Percentiles rank a stretch among this genome's conserved stretches.
Conservation (phyloP, 2,329 filamentous ascomycete species). For the Colletotrichum magnum region DNA sequence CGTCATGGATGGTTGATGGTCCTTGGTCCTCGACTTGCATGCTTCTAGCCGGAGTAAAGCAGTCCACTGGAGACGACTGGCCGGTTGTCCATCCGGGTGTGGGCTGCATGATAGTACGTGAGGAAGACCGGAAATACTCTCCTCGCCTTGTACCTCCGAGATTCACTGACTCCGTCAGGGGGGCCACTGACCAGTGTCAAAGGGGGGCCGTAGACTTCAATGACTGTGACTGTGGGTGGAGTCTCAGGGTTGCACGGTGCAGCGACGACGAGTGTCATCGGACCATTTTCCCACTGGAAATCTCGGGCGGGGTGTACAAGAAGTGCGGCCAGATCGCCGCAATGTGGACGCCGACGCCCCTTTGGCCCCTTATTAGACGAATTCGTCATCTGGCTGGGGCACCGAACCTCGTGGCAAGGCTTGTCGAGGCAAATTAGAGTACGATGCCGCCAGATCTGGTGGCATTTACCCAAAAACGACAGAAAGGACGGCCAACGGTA, state of each 20-base stretch:
- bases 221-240: slow-evolving; percentile 34
- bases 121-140: slow-evolving; percentile 2
- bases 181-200: slow-evolving; percentile 12
- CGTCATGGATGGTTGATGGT: neutral
- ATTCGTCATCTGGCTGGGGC: slow-evolving; percentile 12
- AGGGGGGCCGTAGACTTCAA: slow-evolving; percentile 33
- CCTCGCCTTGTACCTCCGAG: slow-evolving; percentile 24
- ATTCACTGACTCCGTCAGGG: slow-evolving; percentile 7
- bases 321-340: slow-evolving; percentile 21
- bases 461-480: neutral
- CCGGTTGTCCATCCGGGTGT: slow-evolving; percentile 1
- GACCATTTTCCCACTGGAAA: slow-evolving; percentile 34
- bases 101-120: slow-evolving; percentile 15
- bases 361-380: neutral
- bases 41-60: slow-evolving; percentile 9
- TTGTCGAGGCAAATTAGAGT: slow-evolving; percentile 7
- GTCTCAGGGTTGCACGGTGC: slow-evolving; percentile 35
- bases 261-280: slow-evolving; percentile 38
- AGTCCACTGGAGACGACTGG: slow-evolving; percentile 16
- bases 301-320: slow-evolving; percentile 29
- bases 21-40: neutral
- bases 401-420: slow-evolving; percentile 6
- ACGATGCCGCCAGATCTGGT: neutral
- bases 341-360: slow-evolving; percentile 26
- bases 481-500: neutral